Percentiles rank a stretch among this genome's conserved stretches.
These are phyloP conservation scores for Gastrolobium bilobum DNA, from an alignment of 306 rosid genomes.

Conservation along the genomic window DNA sequence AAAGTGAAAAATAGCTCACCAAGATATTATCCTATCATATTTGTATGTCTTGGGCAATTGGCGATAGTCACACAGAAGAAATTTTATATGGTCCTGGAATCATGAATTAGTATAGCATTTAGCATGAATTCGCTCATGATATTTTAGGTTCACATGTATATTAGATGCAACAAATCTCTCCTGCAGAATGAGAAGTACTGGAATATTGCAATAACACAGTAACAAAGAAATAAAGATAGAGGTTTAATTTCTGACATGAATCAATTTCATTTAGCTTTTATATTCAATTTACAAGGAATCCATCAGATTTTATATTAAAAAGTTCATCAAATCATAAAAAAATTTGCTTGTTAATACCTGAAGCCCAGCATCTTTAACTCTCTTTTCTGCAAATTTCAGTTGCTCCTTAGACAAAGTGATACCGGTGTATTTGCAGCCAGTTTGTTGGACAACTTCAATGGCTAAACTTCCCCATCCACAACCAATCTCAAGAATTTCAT, in stretches of 20 bases:
- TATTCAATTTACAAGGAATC: not conserved
- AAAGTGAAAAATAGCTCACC: constrained; percentile 60
- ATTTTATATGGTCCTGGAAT: constrained; percentile 71
- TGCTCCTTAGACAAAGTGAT: constrained; percentile 87
- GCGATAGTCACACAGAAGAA: constrained; percentile 88
- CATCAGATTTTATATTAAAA: not conserved
- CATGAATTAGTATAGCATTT: not conserved
- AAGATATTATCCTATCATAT: constrained; percentile 87
- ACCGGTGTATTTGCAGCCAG: constrained; percentile 90
- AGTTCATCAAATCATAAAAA: not conserved
- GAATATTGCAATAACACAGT: not conserved
- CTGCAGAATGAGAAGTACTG: constrained; percentile 23
- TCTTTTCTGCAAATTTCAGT: constrained; percentile 73
- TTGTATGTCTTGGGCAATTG: constrained; percentile 64
- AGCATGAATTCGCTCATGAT: constrained; percentile 5
- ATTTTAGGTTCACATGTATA: not conserved
- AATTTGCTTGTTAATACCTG: constrained; percentile 57
- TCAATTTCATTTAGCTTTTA: not conserved
- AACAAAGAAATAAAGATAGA: not conserved
- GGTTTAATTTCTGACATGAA: constrained; percentile 8
- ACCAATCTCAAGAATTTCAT: constrained; percentile 90
- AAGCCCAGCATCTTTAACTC: constrained; percentile 79
- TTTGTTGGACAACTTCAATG: constrained; percentile 78
- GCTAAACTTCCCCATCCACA: constrained; percentile 97
- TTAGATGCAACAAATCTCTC: not conserved